Evolutionary conservation across 1,284 basidiomycete genomes (phyloP), one percentile per base, ranked within the genome.

Genomic region (Ustilago vetiveriae): DNA sequence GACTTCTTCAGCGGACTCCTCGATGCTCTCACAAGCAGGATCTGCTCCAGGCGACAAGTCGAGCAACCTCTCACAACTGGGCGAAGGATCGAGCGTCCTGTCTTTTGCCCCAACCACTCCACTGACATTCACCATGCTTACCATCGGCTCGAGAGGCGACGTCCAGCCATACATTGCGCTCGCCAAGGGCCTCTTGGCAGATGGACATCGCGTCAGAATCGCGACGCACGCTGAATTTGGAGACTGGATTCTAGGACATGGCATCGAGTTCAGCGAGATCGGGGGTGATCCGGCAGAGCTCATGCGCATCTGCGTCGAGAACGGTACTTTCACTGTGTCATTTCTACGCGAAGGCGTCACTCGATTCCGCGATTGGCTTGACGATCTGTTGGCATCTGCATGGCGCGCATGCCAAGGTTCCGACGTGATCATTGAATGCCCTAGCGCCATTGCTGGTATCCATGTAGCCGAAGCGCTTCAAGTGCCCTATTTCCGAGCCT

Each of bases 401-500:
- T 98, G 93, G 92, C 88, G 92, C 58, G 94, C 94, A 5, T 98
- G 96, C 80, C 92, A 95, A 84, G 90, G 88, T 19, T 93, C 92
- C 0, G 94, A 98, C 80, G 87, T 98, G 23, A 86, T 98, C 45
- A 86, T 98, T 50, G 95, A 98, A 84, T 92, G 91, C 76, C 95
- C 95, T 0, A 94, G 91, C 79, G 93, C 95, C 6, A 98, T 98
- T 90, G 93, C 90, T n/a, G 95, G 95, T n/a, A 91, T 92, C 62
- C 95, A 98, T 76, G 93, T 98, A 49, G 95, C 95, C 16, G 95
- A 98, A 82, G 93, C 92, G 1, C 85, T 98, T 16, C 86, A 85
- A 27, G 92, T 98, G 49, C 95, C 95, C 3, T 98, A 95, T 82
- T 98, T 90, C 84, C 86, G 92, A 72, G 91, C 92, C 3, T 91